phyloP scores from a whole-genome alignment of 345 rosid species.

The Anastatica hierochuntica region DNA sequence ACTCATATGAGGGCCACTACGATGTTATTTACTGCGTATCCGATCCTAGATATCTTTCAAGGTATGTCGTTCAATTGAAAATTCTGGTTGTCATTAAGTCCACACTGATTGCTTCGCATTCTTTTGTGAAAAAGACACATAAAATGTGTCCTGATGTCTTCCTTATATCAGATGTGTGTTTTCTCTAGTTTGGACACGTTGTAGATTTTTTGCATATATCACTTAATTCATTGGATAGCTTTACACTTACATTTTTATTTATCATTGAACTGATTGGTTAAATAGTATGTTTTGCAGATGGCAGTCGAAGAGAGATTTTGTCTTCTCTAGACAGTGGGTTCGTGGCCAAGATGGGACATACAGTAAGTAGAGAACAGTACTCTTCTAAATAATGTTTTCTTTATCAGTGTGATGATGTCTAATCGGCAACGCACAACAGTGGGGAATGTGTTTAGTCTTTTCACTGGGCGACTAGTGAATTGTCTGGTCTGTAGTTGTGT shows the following conservation, averaged over 20 bases:
- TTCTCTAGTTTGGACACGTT: constrained; percentile 9
- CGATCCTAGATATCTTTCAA: constrained; percentile 70
- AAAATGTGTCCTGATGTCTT: no score
- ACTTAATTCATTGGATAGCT: constrained; percentile 2
- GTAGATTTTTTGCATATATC: neutral
- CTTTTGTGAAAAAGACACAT: neutral
- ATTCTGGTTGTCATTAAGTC: neutral
- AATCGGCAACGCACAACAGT: no score
- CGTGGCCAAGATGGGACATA: constrained; percentile 94
- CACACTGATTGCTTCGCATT: neutral
- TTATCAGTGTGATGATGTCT: no score
- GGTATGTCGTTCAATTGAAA: constrained; percentile 35
- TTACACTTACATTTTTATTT: neutral
- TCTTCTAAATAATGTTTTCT: neutral
- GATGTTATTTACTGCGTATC: constrained; percentile 78
- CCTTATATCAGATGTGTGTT: no score
- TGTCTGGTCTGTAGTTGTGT: no score
- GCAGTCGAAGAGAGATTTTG: constrained; percentile 85
- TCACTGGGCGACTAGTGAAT: no score
- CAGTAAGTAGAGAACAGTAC: constrained; percentile 44
- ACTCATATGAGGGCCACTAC: constrained; percentile 83
- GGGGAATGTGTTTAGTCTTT: no score
- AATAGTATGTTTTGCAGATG: constrained; percentile 49
- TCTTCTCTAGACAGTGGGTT: constrained; percentile 97
- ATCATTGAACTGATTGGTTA: constrained; percentile 8